phyloP scores from a whole-genome alignment of 352 stramenopile species.

The Globisporangium megalacanthum region DNA sequence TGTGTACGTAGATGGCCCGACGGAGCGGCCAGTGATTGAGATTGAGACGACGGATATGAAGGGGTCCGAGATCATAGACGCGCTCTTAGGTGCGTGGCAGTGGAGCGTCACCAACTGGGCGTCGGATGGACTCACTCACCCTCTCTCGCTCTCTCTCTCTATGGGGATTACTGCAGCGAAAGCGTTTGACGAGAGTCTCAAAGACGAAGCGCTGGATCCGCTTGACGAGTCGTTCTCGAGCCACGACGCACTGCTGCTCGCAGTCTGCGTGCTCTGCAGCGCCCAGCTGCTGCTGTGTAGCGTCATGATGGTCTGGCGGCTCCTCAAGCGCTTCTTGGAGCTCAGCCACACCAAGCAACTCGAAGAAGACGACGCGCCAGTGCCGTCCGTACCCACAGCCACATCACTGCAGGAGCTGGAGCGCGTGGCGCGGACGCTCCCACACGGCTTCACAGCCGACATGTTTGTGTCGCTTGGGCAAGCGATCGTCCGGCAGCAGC shows the following conservation, averaged over 20 bases:
- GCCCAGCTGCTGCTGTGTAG: constrained; percentile 22
- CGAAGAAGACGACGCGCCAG: background rate
- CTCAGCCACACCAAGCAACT: background rate
- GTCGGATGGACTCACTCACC: background rate
- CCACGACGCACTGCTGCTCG: constrained; percentile 40
- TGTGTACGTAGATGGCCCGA: constrained; percentile 29
- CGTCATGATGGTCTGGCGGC: constrained; percentile 21
- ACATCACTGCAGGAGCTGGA: constrained; percentile 28
- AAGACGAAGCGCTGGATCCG: background rate
- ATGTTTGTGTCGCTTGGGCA: constrained; percentile 59
- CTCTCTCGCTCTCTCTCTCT: background rate
- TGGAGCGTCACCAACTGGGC: background rate
- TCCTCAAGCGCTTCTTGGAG: constrained; percentile 9
- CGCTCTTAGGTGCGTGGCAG: constrained; percentile 27
- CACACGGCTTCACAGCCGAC: constrained; percentile 48
- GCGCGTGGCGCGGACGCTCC: constrained; percentile 34
- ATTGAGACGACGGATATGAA: constrained; percentile 46
- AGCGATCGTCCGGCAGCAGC: constrained; percentile 29
- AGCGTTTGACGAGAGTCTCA: constrained; percentile 10
- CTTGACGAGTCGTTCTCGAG: constrained; percentile 30
- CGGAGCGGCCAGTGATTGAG: constrained; percentile 36
- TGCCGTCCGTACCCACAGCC: constrained; percentile 6
- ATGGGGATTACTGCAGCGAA: constrained; percentile 7
- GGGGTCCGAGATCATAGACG: constrained; percentile 41
- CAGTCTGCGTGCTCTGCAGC: constrained; percentile 28